Evolutionary conservation across 2,329 filamentous ascomycete genomes (phyloP).

Genomic region (Alternaria consortialis): DNA sequence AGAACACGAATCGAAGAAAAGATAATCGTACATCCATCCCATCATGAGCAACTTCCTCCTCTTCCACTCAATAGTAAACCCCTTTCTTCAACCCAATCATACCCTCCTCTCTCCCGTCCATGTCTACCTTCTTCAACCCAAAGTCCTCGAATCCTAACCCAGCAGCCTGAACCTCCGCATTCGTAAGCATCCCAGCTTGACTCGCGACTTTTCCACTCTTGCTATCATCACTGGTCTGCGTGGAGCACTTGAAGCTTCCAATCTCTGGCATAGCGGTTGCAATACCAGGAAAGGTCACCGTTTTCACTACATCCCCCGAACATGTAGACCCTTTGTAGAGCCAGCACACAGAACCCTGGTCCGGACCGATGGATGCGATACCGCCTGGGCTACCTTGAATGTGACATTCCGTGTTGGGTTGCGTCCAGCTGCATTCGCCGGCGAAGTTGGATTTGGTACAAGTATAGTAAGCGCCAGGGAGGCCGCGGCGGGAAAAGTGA

Average conservation of each 20-base stretch:
- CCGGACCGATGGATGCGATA: conserved; percentile 44
- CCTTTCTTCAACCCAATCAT: conserved; percentile 46
- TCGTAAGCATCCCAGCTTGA: conserved; percentile 17
- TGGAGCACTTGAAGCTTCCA: conserved; percentile 36
- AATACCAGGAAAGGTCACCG: conserved; percentile 39
- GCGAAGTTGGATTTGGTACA: conserved; percentile 40
- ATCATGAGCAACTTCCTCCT: neutral
- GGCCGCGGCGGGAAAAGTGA: conserved; percentile 38
- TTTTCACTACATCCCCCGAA: conserved; percentile 26
- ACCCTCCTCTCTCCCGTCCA: conserved; percentile 40
- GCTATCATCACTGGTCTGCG: conserved; percentile 12
- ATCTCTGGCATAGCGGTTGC: conserved; percentile 31
- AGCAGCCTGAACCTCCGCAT: conserved; percentile 30
- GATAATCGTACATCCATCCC: neutral
- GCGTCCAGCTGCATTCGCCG: conserved; percentile 42
- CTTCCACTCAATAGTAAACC: conserved; percentile 33
- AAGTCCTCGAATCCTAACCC: conserved; percentile 36
- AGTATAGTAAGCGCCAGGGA: conserved; percentile 48
- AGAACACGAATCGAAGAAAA: conserved; percentile 1
- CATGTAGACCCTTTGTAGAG: conserved; percentile 38
- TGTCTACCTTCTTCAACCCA: conserved; percentile 27
- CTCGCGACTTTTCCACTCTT: conserved; percentile 4
- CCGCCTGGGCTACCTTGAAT: conserved; percentile 34
- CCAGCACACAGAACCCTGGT: conserved; percentile 40
- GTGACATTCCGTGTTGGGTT: conserved; percentile 33